Evolutionary conservation across 352 stramenopile species (phyloP), one percentile per base, ranked within the genome.

Genomic region (Globisporangium alternatum): DNA sequence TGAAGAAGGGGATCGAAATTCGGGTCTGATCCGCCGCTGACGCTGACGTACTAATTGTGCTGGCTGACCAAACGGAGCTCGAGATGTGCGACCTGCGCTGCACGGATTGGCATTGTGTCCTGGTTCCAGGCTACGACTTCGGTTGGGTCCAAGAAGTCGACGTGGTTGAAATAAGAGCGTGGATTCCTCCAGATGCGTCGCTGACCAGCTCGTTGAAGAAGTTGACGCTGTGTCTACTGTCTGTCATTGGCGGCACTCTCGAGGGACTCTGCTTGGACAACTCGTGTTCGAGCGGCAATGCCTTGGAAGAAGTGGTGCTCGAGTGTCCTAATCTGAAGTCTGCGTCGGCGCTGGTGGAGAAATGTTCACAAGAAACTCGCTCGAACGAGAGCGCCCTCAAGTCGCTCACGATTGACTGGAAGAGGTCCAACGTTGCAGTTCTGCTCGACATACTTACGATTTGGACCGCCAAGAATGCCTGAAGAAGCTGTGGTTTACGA

Each of bases 111-210:
- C 12, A 17, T 13, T 43, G 37, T 9, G 37, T 43, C 8, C 37
- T 43, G 37, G 37, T 52, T 52, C 45, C 45, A 17, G 45, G 45
- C n/a, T 52, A 52, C n/a, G 8, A n/a, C 45, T 52, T 52, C 22
- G 45, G 45, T 25, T 52, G 45, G 21, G n/a, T 52, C 7, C 7
- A 52, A 12, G n/a, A 52, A 52, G 25, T 5, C 8, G n/a, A 52
- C 7, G 45, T 31, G 6, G 7, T 15, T 7, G 13, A 31, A 3
- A 31, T n/a, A 31, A 31, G 45, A 52, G 17, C 12, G 21, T 52
- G 45, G 21, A 52, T 52, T 52, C 45, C 45, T 39, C 1, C 25
- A 7, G 19, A 52, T 3, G 8, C 12, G 3, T n/a, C 45, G 22
- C 5, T 31, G 25, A 19, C n/a, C 3, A 9, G 21, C 21, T 53